These are phyloP conservation scores for Quercus variabilis DNA, from an alignment of 306 rosid genomes.

Conservation along the genomic window DNA sequence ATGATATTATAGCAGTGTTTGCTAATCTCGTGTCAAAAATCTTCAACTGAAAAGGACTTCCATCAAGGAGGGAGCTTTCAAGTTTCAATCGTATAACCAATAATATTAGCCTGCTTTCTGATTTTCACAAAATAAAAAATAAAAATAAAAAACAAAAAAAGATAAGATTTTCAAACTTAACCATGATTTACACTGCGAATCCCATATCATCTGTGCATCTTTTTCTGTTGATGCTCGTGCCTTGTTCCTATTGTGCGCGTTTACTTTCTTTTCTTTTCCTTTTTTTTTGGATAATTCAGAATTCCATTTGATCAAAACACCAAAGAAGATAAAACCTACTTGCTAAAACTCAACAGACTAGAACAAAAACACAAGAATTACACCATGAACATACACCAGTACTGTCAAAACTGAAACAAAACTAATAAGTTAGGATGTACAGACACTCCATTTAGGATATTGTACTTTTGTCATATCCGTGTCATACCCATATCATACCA, in stretches of 20 bases:
- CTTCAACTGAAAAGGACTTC: neutral
- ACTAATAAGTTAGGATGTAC: too few relatives aligned
- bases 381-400: too few relatives aligned
- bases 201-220: too few relatives aligned
- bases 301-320: too few relatives aligned
- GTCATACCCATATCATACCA: too few relatives aligned
- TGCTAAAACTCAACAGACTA: too few relatives aligned
- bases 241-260: neutral
- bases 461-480: too few relatives aligned
- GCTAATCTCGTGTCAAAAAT: neutral
- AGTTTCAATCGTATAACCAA: neutral
- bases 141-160: neutral
- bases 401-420: too few relatives aligned
- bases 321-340: too few relatives aligned
- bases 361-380: too few relatives aligned
- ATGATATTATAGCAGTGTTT: neutral
- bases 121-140: neutral
- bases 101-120: neutral
- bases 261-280: too few relatives aligned
- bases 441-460: fast-evolving
- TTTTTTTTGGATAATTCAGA: too few relatives aligned
- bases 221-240: neutral
- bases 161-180: neutral
- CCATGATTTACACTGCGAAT: neutral
- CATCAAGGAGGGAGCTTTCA: neutral